phyloP scores from a whole-genome alignment of 1,284 basidiomycete genomes.

The Papiliotrema terrestris region DNA sequence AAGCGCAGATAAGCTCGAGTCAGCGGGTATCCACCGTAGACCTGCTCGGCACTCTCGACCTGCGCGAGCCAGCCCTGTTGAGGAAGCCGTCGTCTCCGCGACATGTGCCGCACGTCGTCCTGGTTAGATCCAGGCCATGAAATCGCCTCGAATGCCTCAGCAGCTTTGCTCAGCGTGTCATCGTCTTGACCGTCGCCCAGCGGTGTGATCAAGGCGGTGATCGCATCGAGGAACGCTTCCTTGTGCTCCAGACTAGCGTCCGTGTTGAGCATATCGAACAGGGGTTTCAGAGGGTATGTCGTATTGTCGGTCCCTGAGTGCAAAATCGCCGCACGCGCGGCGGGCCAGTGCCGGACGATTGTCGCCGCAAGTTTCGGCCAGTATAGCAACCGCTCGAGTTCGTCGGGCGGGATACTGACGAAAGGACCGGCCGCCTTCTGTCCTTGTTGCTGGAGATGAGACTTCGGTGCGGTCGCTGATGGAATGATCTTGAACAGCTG shows the following conservation, averaged over 20 bases:
- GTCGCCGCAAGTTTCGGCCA: too few species aligned
- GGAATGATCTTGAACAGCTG: conserved; percentile 37
- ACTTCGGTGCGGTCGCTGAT: conserved; percentile 17
- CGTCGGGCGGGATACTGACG: too few species aligned
- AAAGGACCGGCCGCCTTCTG: too few species aligned
- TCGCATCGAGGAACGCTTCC: conserved; percentile 75
- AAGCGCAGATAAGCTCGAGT: conserved; percentile 84
- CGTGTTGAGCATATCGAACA: conserved; percentile 74
- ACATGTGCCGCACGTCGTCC: too few species aligned
- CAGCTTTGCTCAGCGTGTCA: conserved; percentile 69
- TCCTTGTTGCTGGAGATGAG: too few species aligned
- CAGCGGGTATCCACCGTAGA: conserved; percentile 73
- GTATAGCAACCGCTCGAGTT: too few species aligned
- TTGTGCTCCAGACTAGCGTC: conserved; percentile 90
- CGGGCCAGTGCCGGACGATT: conserved; percentile 67
- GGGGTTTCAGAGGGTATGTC: conserved; percentile 69
- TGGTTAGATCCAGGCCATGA: conserved; percentile 57
- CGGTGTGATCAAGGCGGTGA: conserved; percentile 78
- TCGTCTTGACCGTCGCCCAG: conserved; percentile 64
- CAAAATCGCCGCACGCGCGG: too few species aligned
- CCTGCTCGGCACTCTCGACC: conserved; percentile 74
- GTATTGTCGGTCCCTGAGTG: too few species aligned
- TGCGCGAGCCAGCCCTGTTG: conserved; percentile 64
- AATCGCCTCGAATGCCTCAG: conserved; percentile 59
- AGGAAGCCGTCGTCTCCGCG: too few species aligned